Conservation (phyloP, 805 yeast species). For the Ogataea haglerorum region DNA sequence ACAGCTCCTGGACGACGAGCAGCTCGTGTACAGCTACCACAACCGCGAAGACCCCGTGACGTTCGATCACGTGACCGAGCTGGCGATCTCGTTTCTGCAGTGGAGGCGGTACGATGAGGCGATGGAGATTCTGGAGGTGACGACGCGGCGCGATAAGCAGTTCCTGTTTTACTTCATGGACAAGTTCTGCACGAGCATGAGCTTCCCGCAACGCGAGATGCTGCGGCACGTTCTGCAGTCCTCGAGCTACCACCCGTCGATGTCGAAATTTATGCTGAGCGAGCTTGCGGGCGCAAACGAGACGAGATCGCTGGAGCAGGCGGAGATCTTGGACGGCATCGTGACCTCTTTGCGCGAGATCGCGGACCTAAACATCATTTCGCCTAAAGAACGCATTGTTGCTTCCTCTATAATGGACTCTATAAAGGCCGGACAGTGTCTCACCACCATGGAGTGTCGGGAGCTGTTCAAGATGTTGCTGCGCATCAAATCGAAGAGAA, state of each 20-base stretch:
- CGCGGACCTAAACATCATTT: neutral
- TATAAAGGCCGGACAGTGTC: constrained; percentile 20
- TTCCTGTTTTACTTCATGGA: constrained; percentile 23
- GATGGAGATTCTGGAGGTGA: constrained; percentile 19
- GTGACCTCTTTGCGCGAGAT: constrained; percentile 8
- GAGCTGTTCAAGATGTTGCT: constrained; percentile 23
- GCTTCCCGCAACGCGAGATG: constrained; percentile 26
- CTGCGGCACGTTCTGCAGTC: constrained; percentile 13
- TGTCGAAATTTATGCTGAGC: constrained; percentile 16
- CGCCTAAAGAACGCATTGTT: constrained; percentile 7
- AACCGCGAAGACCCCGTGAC: constrained; percentile 30
- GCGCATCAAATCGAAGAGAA: constrained; percentile 19
- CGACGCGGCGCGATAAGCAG: constrained; percentile 22
- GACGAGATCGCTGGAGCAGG: constrained; percentile 21
- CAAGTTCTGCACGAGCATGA: constrained; percentile 11
- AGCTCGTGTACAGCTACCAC: constrained; percentile 26
- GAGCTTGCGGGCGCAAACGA: constrained; percentile 14
- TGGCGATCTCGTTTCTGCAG: constrained; percentile 22
- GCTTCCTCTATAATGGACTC: constrained; percentile 16
- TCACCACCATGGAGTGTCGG: constrained; percentile 27
- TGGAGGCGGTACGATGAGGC: constrained; percentile 19
- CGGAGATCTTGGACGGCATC: constrained; percentile 21
- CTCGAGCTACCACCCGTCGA: constrained; percentile 13
- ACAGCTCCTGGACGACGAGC: constrained; percentile 21
- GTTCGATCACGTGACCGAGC: constrained; percentile 25